Evolutionary conservation across 2,329 filamentous ascomycete genomes (phyloP), one percentile per base, ranked within the genome.

Genomic region (Penicillium freii): DNA sequence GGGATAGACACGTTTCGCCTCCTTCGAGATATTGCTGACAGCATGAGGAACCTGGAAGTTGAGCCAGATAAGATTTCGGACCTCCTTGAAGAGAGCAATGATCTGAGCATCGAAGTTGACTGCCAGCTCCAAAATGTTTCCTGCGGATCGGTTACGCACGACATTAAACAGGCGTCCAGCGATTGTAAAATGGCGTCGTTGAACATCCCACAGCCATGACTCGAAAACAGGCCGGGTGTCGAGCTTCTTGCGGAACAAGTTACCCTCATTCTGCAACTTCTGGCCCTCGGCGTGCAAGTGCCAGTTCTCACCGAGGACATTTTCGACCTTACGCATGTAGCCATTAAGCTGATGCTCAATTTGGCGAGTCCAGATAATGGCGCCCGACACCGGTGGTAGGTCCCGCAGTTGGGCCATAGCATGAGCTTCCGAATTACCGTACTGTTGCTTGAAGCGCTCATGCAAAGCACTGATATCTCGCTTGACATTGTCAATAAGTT

Each of bases 251-350:
- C 92, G 88, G 80, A 99, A 99, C 68, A 96, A 83, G 63, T 90
- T 90, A 71, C 94, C 93, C 76, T 99, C 94, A 56, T 87, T 87
- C 69, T 93, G 89, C 21, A 99, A 83, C 75, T 96, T 96, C 71
- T 97, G 91, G 1, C 95, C 95, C 72, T 99, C 94, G 7, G 92
- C 86, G 70, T 99, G 95, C 58, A 97, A 81, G 54, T 90, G 88
- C 94, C 94, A 99, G 66, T 97, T 92, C 56, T 90, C 87, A 49
- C 94, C 94, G 23, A 99, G 84, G 38, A 99, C 94, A 65, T 96
- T 91, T 73, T 97, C 95, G n/a, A 99, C 93, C 75, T 97, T 97
- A 71, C 92, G 90, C 92, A 99, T 97, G 75, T 99, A 99, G 11
- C 88, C 90, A 69, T 97, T 89, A 10, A 99, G 85, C 74, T 99